Evolutionary conservation across 805 yeast genomes (phyloP).

Genomic region (Wickerhamiella siamensis): DNA sequence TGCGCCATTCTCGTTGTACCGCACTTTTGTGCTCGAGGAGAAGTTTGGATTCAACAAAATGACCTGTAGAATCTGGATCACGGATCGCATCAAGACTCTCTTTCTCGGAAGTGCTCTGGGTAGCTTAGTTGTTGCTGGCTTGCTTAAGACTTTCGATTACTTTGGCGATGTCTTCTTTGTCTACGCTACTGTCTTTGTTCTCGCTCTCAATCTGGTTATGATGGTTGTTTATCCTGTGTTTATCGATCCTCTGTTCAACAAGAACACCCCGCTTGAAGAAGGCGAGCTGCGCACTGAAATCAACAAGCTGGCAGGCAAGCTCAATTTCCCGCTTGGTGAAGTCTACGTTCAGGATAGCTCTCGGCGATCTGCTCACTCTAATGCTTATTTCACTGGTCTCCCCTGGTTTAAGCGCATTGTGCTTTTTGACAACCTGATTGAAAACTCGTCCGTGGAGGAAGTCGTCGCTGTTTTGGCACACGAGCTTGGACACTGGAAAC

Average conservation of each 20-base stretch:
- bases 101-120: constrained; percentile 44
- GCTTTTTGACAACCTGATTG: constrained; percentile 77
- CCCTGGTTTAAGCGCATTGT: constrained; percentile 97
- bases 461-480: constrained; percentile 95
- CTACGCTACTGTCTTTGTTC: constrained; percentile 60
- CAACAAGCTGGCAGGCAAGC: constrained; percentile 59
- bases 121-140: constrained; percentile 56
- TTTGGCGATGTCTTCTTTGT: constrained; percentile 72
- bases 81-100: constrained; percentile 53
- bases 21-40: constrained; percentile 81
- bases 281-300: constrained; percentile 77
- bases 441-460: constrained; percentile 60
- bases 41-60: constrained; percentile 85
- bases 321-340: constrained; percentile 75
- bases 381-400: constrained; percentile 89
- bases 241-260: constrained; percentile 88
- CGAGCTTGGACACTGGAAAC: constrained; percentile 96
- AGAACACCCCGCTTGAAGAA: constrained; percentile 74
- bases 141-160: constrained; percentile 66
- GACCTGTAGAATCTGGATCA: constrained; percentile 55
- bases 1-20: constrained; percentile 60
- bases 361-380: constrained; percentile 88
- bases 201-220: constrained; percentile 55
- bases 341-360: constrained; percentile 93
- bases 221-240: constrained; percentile 70